These are phyloP conservation scores for Tulasnella sp. DNA, from an alignment of 768 basidiomycete species.

Conservation along the genomic window DNA sequence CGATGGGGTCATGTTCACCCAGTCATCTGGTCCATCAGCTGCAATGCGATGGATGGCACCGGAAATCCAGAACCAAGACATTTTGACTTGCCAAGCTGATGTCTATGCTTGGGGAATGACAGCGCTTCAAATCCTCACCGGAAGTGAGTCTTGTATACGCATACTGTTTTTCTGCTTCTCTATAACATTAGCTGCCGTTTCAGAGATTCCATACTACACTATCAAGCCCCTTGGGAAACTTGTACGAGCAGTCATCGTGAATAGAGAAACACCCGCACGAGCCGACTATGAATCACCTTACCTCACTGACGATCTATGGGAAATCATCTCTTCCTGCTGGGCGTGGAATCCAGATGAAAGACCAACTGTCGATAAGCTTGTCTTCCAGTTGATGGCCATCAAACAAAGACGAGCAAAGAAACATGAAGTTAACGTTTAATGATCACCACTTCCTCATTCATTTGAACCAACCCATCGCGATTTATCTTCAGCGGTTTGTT, in stretches of 20 bases:
- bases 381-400: too few species aligned
- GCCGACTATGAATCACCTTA: background rate
- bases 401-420: too few species aligned
- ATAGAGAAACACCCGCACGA: slow-evolving; percentile 5
- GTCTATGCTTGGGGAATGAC: slow-evolving; percentile 15
- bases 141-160: background rate
- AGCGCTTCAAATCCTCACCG: slow-evolving; percentile 11
- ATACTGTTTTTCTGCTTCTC: background rate
- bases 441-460: too few species aligned
- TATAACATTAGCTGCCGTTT: background rate
- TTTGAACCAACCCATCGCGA: too few species aligned
- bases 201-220: slow-evolving; percentile 13
- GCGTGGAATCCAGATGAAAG: background rate
- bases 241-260: slow-evolving; percentile 3
- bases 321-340: slow-evolving; percentile 3
- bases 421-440: too few species aligned
- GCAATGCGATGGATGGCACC: slow-evolving; percentile 12
- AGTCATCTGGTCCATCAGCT: slow-evolving; percentile 2
- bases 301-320: slow-evolving; percentile 6
- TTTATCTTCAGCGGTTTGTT: too few species aligned
- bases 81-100: background rate
- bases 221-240: slow-evolving; percentile 8
- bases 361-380: background rate
- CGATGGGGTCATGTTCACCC: slow-evolving; percentile 8
- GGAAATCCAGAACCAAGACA: slow-evolving; percentile 9